Conservation (phyloP, 2,329 filamentous ascomycete species). For the Aspergillus oerlinghausenensis region DNA sequence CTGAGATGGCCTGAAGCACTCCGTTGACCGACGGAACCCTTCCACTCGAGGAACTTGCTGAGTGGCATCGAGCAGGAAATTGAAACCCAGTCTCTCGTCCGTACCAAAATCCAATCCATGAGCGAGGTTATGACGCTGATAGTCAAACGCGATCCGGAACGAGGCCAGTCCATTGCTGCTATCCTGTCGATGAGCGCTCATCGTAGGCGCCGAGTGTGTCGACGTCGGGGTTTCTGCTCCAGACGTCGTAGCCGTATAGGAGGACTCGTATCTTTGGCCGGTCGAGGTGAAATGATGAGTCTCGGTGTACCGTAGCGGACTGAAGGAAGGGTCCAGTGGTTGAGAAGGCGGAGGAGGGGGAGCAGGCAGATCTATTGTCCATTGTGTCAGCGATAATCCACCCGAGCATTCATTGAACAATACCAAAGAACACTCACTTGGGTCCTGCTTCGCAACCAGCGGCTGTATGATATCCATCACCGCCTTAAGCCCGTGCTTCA, state of each 20-base stretch:
- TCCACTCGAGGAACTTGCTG: conserved; percentile 53
- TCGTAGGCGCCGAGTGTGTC: conserved; percentile 22
- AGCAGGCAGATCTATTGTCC: not conserved
- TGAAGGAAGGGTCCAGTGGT: conserved; percentile 7
- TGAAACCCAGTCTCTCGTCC: conserved; percentile 65
- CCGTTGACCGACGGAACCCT: conserved; percentile 34
- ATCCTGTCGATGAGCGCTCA: conserved; percentile 21
- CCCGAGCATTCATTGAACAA: too few relatives aligned
- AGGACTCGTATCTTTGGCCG: conserved; percentile 20
- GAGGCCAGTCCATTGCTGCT: conserved; percentile 25
- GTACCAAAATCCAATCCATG: conserved; percentile 56
- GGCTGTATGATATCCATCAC: conserved; percentile 55
- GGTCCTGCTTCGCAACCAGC: conserved; percentile 36
- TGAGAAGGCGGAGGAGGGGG: not conserved
- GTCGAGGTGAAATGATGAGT: conserved; percentile 18
- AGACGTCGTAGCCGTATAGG: conserved; percentile 26
- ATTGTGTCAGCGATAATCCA: not conserved
- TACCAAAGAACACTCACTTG: conserved; percentile 13
- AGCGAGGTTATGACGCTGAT: conserved; percentile 39
- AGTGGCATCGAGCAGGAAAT: conserved; percentile 64
- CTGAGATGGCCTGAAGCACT: conserved; percentile 20
- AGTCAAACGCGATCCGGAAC: conserved; percentile 39
- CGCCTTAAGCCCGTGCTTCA: conserved; percentile 63
- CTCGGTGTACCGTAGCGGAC: conserved; percentile 25
- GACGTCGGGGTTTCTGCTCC: conserved; percentile 28